These are phyloP conservation scores for Pythium diclinum DNA, from an alignment of 352 stramenopile species.

Conservation along the genomic window DNA sequence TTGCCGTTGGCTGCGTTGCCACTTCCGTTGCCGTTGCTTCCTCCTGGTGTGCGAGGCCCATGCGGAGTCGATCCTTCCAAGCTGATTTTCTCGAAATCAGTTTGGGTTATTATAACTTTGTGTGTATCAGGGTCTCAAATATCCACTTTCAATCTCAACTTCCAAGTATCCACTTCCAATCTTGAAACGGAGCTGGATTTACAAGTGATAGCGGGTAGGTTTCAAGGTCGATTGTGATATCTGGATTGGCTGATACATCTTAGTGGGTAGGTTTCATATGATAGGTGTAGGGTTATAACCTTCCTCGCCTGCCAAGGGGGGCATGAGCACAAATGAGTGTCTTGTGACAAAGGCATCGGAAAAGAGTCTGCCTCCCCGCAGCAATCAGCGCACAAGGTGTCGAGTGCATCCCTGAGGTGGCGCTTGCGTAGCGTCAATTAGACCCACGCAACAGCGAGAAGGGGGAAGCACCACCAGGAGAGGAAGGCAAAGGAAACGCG, in stretches of 20 bases:
- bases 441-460: not conserved
- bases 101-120: no score
- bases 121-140: not conserved
- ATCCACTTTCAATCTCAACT: not conserved
- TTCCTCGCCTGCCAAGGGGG: not conserved
- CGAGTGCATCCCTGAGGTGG: not conserved
- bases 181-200: not conserved
- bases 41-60: not conserved
- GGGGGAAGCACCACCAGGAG: not conserved
- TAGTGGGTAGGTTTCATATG: not conserved
- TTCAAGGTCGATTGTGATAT: not conserved
- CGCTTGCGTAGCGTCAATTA: not conserved
- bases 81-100: no score
- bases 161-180: constrained; percentile 1
- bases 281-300: not conserved
- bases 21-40: not conserved
- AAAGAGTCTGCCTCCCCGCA: not conserved
- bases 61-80: not conserved
- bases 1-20: no score
- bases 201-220: constrained; percentile 1
- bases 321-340: not conserved
- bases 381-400: constrained; percentile 1
- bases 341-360: constrained; percentile 1
- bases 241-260: constrained; percentile 9
- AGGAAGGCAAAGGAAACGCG: not conserved